These are phyloP conservation scores for Didymella pinodella DNA, from an alignment of 2,329 filamentous ascomycete species.

Conservation along the genomic window DNA sequence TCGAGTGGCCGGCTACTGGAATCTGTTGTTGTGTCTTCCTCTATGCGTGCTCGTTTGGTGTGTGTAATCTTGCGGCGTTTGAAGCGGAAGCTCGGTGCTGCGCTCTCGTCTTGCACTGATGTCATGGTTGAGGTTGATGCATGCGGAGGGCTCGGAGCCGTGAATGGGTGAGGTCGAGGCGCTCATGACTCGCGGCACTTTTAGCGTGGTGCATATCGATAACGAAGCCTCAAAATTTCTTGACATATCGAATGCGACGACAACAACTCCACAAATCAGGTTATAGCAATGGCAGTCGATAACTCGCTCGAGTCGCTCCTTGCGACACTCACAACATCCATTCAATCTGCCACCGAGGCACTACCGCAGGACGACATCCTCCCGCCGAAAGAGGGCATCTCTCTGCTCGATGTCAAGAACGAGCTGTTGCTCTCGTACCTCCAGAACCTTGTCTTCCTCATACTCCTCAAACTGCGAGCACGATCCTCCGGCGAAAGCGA, in stretches of 20 bases:
- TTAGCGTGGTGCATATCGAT: slow-evolving; percentile 12
- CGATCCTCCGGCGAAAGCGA: slow-evolving; percentile 45
- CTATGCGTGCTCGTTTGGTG: slow-evolving; percentile 31
- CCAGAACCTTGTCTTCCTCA: slow-evolving; percentile 89
- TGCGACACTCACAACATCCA: slow-evolving; percentile 62
- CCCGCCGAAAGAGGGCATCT: slow-evolving; percentile 86
- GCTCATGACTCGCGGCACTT: not conserved
- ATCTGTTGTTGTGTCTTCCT: slow-evolving; percentile 17
- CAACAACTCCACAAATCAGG: not conserved
- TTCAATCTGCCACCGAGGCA: slow-evolving; percentile 65
- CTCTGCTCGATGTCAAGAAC: slow-evolving; percentile 93
- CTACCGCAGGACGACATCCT: slow-evolving; percentile 67
- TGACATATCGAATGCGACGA: slow-evolving; percentile 5
- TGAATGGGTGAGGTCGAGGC: not conserved
- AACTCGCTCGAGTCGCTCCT: slow-evolving; percentile 53
- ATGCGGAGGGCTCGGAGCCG: not conserved
- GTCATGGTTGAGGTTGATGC: slow-evolving; percentile 24
- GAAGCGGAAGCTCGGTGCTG: slow-evolving; percentile 35
- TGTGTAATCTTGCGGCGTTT: slow-evolving; percentile 45
- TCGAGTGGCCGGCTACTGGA: slow-evolving; percentile 16
- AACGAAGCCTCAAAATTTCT: slow-evolving; percentile 18
- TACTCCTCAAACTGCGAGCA: slow-evolving; percentile 75
- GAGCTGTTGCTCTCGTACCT: slow-evolving; percentile 96
- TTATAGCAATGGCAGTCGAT: slow-evolving; percentile 47
- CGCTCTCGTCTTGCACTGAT: slow-evolving; percentile 22